Base-by-base conservation (phyloP, 1,284 basidiomycete species). In the Ustilago tritici region DNA sequence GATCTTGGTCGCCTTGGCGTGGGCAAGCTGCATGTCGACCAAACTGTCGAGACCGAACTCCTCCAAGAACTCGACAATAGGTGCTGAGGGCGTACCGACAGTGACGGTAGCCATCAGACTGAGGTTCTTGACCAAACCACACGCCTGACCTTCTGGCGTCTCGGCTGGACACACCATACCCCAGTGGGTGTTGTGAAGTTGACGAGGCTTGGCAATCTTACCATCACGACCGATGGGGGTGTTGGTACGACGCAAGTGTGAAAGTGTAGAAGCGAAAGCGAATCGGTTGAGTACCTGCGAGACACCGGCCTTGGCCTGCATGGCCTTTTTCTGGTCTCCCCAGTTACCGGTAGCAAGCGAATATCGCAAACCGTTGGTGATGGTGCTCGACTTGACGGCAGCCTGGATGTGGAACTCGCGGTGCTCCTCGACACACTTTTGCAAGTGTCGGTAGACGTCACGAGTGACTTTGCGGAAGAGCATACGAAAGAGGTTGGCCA, bases 171-270 rank as follows among this genome's bases (percentile, higher is more conserved):
- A 85, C 12, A 99, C 96, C 95, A 99, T 98, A 53, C 96, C 96
- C 96, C 96, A 99, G 86, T 99, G 96, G 2, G 97, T 98, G 86
- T 99, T 99, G 88, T 99, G 97, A 65, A 99, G 89, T 85, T 99
- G 97, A 84, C 97, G 96, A 60, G 97, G 97, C 87, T 99, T 99
- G 60, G 97, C 96, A 68, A 99, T 99, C 89, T 99, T 99, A 74
- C 95, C 95, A 87, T 99, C 97, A 79, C 97, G 92, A 65, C 97
- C 97, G 61, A 99, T 92, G 3, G 97, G 97, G 0, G 97, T 99
- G 87, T 99, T 99, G 86, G 95, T 97, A 36, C 97, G 93, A 83
- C 97, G 95, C 84, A 99, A 88, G 89, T 99, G 97, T 3, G 97
- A 99, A 17, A 99, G 89, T 0, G 97, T 99, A 4, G 97, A 99